Percentiles rank a stretch among this genome's conserved stretches.
Evolutionary conservation across 1,284 basidiomycete species (phyloP).

Genomic region (Apiotrichum gracile): DNA sequence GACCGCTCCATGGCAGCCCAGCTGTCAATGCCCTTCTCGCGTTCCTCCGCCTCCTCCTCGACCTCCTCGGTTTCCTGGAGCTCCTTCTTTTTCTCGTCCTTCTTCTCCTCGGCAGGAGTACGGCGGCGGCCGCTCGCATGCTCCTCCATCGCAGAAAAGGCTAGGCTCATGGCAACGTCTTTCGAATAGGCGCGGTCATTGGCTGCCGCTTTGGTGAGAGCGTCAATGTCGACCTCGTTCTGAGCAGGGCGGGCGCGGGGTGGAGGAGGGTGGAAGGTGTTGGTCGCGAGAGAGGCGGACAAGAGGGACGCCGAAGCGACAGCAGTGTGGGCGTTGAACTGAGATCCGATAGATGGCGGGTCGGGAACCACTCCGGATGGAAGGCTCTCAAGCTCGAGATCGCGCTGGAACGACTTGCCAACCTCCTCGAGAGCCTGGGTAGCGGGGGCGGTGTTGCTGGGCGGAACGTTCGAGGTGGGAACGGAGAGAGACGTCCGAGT

Average conservation of each 20-base stretch:
- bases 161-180: slow-evolving; percentile 40
- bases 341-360: not conserved
- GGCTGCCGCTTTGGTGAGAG: slow-evolving; percentile 20
- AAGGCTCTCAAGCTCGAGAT: not conserved
- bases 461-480: not conserved
- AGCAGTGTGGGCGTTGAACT: slow-evolving; percentile 10
- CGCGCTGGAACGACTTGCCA: not conserved
- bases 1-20: slow-evolving; percentile 33
- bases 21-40: slow-evolving; percentile 30
- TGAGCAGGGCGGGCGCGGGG: slow-evolving; percentile 9
- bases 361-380: slow-evolving; percentile 4
- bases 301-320: slow-evolving; percentile 22
- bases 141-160: slow-evolving; percentile 32
- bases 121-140: slow-evolving; percentile 1
- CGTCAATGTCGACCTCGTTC: slow-evolving; percentile 20
- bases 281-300: slow-evolving; percentile 34
- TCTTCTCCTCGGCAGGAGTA: not conserved
- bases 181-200: slow-evolving; percentile 24
- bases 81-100: slow-evolving; percentile 1
- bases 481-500: not conserved
- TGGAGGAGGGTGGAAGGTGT: slow-evolving; percentile 31
- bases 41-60: slow-evolving; percentile 16
- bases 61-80: slow-evolving; percentile 10
- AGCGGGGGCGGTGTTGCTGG: not conserved
- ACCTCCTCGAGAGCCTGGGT: not conserved